Base-by-base conservation (phyloP, 305 asterid genomes). In the Caryopteris hybrid region DNA sequence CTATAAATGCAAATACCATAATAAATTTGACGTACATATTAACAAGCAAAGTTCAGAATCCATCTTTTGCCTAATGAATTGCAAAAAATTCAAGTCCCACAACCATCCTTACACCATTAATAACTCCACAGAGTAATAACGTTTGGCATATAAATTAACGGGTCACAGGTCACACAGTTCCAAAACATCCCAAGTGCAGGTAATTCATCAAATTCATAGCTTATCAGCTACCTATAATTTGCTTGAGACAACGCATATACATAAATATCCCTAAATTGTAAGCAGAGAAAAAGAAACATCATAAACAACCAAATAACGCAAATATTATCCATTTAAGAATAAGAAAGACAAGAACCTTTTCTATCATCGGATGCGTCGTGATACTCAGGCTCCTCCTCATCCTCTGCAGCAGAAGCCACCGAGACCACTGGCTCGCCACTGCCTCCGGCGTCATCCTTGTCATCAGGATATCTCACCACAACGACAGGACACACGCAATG, bases 401-500 rank as follows among this genome's bases (percentile, higher is more conserved):
- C 84, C 47, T 74, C 78, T 0, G 74, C 78, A 3, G 73, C 83
- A 41, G 92, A 70, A 3, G 84, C 83, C 50, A 76, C 78, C 2
- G 84, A 74, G 5, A 78, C 85, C 31, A 76, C 74, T 0, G 80
- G 78, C 64, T 63, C 59, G 2, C 20, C 61, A 5, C 23, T 58
- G 31, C 66, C 74, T 55, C 70, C 86, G 25, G 76, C 78, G 17
- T 1, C 57, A 8, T 80, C 86, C 79, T 78, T 85, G 61, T 87
- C 91, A 52, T 83, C 89, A 59, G 86, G 88, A 69, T 79, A 83
- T 69, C 95, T 85, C 52, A 87, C 91, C 22, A 87, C 95, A 41
- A 87, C 91, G 18, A 87, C 95, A 42, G 91, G 95, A 48, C 95
- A 87, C 41, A 85, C 95, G 54, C 95, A 87, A 64, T 87, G 95